phyloP scores from a whole-genome alignment of 164 flowering plant genomes.

The Stephania yunnanensis region DNA sequence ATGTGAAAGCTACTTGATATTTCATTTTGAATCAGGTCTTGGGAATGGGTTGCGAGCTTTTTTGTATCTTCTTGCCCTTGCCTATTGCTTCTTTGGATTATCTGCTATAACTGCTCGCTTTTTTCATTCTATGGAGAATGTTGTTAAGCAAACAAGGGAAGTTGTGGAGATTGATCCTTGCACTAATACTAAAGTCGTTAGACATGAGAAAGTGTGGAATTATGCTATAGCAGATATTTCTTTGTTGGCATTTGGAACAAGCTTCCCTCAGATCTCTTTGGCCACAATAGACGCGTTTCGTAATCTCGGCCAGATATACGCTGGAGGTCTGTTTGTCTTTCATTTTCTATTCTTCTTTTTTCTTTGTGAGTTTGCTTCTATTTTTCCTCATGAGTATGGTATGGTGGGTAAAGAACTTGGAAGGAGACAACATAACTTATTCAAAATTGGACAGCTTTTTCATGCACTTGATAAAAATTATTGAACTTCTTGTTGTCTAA shows the following conservation, averaged over 20 bases:
- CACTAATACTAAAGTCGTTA: constrained; percentile 38
- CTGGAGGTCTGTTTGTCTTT: constrained; percentile 64
- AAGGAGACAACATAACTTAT: background rate
- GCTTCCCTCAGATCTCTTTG: constrained; percentile 92
- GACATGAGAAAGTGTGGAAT: constrained; percentile 78
- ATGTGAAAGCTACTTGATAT: constrained; percentile 64
- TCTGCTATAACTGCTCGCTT: constrained; percentile 81
- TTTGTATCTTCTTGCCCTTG: constrained; percentile 65
- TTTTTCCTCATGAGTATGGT: background rate
- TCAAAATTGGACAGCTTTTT: background rate
- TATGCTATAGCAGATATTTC: constrained; percentile 82
- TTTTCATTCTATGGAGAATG: constrained; percentile 88
- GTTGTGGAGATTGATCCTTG: constrained; percentile 64
- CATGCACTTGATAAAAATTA: background rate
- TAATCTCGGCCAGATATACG: constrained; percentile 64
- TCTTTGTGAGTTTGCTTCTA: background rate
- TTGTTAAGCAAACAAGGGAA: constrained; percentile 72
- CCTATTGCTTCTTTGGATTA: constrained; percentile 79
- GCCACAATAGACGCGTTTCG: constrained; percentile 85
- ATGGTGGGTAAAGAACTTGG: background rate
- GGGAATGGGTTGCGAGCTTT: constrained; percentile 48
- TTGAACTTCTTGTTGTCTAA: background rate
- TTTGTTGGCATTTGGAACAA: constrained; percentile 87
- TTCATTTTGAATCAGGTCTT: constrained; percentile 45
- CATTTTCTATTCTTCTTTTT: background rate